Evolutionary conservation across 164 flowering plant genomes (phyloP).

Genomic region (Echeveria elegans): DNA sequence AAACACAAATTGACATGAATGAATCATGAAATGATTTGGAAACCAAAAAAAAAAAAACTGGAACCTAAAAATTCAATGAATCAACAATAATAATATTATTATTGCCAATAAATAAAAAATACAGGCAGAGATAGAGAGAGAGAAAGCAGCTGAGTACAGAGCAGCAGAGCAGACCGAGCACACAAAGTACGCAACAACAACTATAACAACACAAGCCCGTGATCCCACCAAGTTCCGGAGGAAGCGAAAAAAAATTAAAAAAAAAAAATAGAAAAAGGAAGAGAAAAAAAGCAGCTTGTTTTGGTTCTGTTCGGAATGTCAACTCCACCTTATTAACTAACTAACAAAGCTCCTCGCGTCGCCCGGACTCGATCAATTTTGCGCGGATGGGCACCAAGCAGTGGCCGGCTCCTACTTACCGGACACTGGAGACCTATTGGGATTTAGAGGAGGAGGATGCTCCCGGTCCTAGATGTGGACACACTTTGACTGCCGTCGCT

Average conservation of each 20-base stretch:
- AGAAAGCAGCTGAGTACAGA: not conserved
- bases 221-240: no score
- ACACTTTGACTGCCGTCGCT: conserved; percentile 90
- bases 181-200: no score
- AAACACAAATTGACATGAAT: not conserved
- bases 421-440: conserved; percentile 59
- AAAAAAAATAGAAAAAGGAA: not conserved
- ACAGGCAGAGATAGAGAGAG: not conserved
- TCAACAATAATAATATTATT: no score
- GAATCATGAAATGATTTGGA: not conserved
- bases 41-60: not conserved
- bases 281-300: not conserved
- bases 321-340: not conserved
- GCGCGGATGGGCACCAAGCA: conserved; percentile 54
- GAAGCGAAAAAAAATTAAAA: no score
- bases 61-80: not conserved
- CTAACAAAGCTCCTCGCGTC: not conserved
- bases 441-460: conserved; percentile 88
- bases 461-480: conserved; percentile 90
- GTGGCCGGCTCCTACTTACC: conserved; percentile 85
- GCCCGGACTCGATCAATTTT: not conserved
- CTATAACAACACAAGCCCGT: no score
- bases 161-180: no score
- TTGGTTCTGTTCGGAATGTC: not conserved
- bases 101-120: no score